phyloP scores from a whole-genome alignment of 352 stramenopile species.

The Phytophthora aleatoria region DNA sequence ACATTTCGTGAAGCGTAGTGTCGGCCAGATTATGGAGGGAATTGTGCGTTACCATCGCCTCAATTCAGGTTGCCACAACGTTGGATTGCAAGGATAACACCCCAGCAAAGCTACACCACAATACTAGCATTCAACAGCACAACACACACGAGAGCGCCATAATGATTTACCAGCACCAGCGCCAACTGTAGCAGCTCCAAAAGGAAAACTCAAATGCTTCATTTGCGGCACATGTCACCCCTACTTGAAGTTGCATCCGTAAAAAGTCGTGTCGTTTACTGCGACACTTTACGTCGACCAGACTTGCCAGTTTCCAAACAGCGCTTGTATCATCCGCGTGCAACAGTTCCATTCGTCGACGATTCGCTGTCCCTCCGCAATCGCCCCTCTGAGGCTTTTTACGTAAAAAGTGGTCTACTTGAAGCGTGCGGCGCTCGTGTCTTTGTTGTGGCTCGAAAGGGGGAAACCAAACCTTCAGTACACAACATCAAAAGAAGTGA shows the following conservation, averaged over 20 bases:
- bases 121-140: no score
- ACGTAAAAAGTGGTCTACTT: conserved; percentile 36
- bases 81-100: no score
- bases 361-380: conserved; percentile 4
- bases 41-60: no score
- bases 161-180: not conserved
- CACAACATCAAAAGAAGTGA: conserved; percentile 15
- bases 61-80: no score
- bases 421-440: conserved; percentile 27
- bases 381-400: conserved; percentile 16
- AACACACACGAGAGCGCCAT: not conserved
- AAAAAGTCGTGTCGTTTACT: conserved; percentile 22
- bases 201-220: not conserved
- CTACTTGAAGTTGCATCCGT: conserved; percentile 27
- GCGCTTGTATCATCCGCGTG: not conserved
- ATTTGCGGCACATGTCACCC: not conserved
- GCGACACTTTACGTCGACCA: conserved; percentile 13
- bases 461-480: conserved; percentile 23
- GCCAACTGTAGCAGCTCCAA: not conserved
- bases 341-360: not conserved
- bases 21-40: no score
- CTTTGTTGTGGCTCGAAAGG: conserved; percentile 27
- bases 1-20: no score
- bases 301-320: conserved; percentile 1
- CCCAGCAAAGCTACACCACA: no score